Evolutionary conservation across 169 alveolate genomes (phyloP).

Genomic region (Eimeria sp.): DNA sequence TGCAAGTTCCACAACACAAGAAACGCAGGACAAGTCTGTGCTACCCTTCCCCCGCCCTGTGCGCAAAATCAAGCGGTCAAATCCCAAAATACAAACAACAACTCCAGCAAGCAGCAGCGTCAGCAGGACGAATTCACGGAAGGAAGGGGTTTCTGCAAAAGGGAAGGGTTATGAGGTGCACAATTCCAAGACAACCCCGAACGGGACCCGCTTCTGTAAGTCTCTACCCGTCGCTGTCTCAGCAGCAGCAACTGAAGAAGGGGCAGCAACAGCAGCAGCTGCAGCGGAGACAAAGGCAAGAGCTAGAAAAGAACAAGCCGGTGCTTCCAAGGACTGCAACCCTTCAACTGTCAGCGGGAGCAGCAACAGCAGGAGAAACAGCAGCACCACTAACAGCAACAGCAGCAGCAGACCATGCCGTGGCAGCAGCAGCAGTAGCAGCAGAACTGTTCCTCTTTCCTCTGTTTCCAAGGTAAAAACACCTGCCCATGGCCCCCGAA

Average conservation of each 20-base stretch:
- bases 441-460: background rate
- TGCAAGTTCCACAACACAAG: background rate
- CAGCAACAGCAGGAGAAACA: background rate
- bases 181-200: background rate
- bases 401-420: background rate
- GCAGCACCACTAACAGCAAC: background rate
- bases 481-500: background rate
- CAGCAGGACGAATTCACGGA: background rate
- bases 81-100: background rate
- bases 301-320: background rate
- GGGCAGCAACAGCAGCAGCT: background rate
- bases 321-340: background rate
- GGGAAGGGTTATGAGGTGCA: background rate
- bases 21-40: background rate
- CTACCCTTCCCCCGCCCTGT: slow-evolving; percentile 52
- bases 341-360: background rate
- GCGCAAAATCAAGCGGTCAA: background rate
- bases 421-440: background rate
- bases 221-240: background rate
- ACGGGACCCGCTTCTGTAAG: background rate
- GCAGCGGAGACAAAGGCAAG: background rate
- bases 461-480: background rate
- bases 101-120: background rate
- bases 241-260: too few relatives aligned
- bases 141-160: background rate